Evolutionary conservation across 768 basidiomycete genomes (phyloP).

Genomic region (Ramaria rubella): DNA sequence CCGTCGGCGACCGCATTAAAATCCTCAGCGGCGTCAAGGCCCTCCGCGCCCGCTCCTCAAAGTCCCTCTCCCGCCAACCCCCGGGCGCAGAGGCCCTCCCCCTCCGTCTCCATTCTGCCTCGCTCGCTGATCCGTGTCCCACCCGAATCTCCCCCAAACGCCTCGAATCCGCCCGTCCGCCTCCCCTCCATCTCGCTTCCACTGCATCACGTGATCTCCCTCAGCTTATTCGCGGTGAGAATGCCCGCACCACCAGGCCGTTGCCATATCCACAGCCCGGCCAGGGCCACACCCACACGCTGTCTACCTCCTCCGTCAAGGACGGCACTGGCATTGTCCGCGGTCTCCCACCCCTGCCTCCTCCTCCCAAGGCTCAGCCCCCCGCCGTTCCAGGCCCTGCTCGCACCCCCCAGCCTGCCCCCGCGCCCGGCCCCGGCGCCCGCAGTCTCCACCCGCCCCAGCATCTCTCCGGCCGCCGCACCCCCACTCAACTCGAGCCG

Average conservation of each 20-base stretch:
- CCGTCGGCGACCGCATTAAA: conserved; percentile 87
- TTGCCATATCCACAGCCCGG: conserved; percentile 19
- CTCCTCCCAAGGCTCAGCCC: conserved; percentile 19
- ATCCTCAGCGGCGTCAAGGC: conserved; percentile 80
- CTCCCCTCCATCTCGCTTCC: conserved; percentile 69
- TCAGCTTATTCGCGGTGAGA: conserved; percentile 55
- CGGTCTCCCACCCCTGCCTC: conserved; percentile 52
- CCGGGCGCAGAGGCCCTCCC: neutral
- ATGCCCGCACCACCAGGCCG: conserved; percentile 30
- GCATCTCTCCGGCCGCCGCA: conserved; percentile 36
- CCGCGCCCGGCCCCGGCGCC: neutral
- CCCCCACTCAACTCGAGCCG: conserved; percentile 53
- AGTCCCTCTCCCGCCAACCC: neutral
- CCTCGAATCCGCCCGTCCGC: conserved; percentile 61
- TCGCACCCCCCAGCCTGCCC: conserved; percentile 10
- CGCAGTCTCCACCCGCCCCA: conserved; percentile 22
- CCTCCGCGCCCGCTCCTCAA: conserved; percentile 36
- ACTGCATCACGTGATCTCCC: conserved; percentile 59
- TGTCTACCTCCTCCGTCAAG: conserved; percentile 23
- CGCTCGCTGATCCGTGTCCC: neutral
- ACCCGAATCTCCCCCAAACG: conserved; percentile 32
- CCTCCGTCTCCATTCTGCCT: neutral
- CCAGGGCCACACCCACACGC: conserved; percentile 22
- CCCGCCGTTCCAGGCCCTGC: conserved; percentile 31
- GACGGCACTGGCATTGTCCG: conserved; percentile 28